Base-by-base conservation (phyloP, 371 early-diverging fungal genomes). In the Apophysomyces elegans region DNA sequence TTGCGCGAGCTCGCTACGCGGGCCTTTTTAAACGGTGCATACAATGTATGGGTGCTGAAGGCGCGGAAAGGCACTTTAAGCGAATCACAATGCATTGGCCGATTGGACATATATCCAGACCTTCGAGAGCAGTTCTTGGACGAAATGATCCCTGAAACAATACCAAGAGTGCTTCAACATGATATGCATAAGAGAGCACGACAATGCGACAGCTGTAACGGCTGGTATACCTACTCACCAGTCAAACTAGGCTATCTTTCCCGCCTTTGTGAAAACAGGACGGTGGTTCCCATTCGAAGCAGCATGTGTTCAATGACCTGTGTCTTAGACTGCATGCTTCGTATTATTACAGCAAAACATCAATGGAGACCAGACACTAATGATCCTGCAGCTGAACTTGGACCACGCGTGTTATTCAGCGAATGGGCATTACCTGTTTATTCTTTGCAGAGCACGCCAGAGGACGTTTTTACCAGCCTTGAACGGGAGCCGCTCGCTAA, bases 191-290 rank as follows among this genome's bases (percentile, higher is more conserved):
- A 26, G 5, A 36, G 56, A n/a, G 68, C 71, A 9, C 36, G 58
- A 5, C 80, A 77, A 58, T 80, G 81, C 41, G 81, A 78, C 59
- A 58, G 44, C 26, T 80, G 81, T 35, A 45, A 61, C 2, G 35
- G 56, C 3, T 78, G 78, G 76, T 74, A 68, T 57, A 73, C 61
- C 3, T 21, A 66, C 1, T 73, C 72, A 5, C 56, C 35, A 11
- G 59, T 69, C 35, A 69, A 80, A 43, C 61, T 80, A 12, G 81
- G 73, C 1, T 74, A 73, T 54, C 46, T 73, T 1, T 62, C 72
- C 7, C 43, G 74, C 0, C 37, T 80, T n/a, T 72, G 78, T 26
- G 66, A 72, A 21, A 66, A 69, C 35, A 67, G 74, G 6, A 12
- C 69, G 1, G 63, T 66, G 4, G 67, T 76, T 3, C 78, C 81